Base-by-base conservation (phyloP, 2,329 filamentous ascomycete genomes). In the Ophiostoma himal-ulmi region DNA sequence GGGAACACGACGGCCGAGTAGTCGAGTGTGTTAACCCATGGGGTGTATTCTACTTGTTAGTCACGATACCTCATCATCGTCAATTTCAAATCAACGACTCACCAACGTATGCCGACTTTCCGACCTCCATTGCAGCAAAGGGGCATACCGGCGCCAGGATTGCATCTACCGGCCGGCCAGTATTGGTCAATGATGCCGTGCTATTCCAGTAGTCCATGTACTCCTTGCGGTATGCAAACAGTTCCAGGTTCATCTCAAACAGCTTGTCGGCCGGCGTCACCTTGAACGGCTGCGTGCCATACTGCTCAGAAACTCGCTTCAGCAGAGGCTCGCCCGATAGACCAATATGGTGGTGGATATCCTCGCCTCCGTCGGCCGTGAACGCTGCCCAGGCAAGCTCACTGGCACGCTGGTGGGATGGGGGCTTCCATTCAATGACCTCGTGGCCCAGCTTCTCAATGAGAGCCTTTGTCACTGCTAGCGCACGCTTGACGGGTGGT, bases 11-110 rank as follows among this genome's bases (percentile, higher is more conserved):
- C 77, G 11, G 82, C 84, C 0, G 89, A 87, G 76, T 90, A 90
- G 76, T 92, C 88, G 1, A 91, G 82, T 60, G 91, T 75, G 75
- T 91, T 92, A 88, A 88, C 91, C 72, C 88, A 84, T 0, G 83
- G 80, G 0, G 88, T 90, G 74, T 91, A 92, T 10, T 26, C 52
- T 26, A 26, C 14, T 44, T 44, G 39, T 44, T 44, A 44, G 39
- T 44, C 39, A 13, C 11, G 39, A 10, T 14, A 17, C 39, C 10
- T 44, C 39, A 44, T 13, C 11, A 11, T 17, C 11, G 14, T 41
- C 14, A 44, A 4, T 44, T 44, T 17, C 2, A 10, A 17, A 44
- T 17, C 11, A 44, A 13, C 8, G 11, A 44, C 39, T 10, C 14
- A 44, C 39, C 39, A 44, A 44, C 52, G 22, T 57, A 57, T 13